Percentiles rank a stretch among this genome's conserved stretches.
Evolutionary conservation across 495 filamentous ascomycete species (phyloP).

Genomic region (Neurospora sp.): DNA sequence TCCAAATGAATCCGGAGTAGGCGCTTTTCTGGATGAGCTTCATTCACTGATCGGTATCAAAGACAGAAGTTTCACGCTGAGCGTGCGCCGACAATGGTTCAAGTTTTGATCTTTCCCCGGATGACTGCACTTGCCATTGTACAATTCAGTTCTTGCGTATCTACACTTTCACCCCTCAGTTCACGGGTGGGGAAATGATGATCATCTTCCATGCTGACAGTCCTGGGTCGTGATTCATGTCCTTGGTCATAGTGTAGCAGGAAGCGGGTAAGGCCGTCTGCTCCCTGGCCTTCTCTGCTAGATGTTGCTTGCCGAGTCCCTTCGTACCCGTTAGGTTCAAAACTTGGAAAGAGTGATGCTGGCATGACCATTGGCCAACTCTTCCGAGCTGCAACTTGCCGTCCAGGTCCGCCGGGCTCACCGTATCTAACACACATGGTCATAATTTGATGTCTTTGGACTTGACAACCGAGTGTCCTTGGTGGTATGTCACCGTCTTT

Average conservation of each 20-base stretch:
- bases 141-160: neutral
- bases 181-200: neutral
- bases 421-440: neutral
- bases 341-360: neutral
- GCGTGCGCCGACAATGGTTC: neutral
- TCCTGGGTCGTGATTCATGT: neutral
- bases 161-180: neutral
- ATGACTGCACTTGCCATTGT: neutral
- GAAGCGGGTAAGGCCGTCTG: neutral
- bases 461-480: neutral
- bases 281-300: neutral
- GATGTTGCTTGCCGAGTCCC: neutral
- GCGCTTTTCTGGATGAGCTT: neutral
- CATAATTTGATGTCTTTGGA: neutral
- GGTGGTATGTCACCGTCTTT: neutral
- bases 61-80: neutral
- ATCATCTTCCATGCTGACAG: neutral
- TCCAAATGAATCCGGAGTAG: neutral
- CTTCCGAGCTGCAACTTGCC: neutral
- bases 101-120: neutral
- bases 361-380: neutral
- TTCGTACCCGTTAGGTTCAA: neutral
- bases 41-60: neutral
- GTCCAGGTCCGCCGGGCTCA: neutral
- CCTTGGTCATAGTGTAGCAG: neutral